These are phyloP conservation scores for Fusarium torreyae DNA, from an alignment of 2,329 filamentous ascomycete genomes.

Conservation along the genomic window DNA sequence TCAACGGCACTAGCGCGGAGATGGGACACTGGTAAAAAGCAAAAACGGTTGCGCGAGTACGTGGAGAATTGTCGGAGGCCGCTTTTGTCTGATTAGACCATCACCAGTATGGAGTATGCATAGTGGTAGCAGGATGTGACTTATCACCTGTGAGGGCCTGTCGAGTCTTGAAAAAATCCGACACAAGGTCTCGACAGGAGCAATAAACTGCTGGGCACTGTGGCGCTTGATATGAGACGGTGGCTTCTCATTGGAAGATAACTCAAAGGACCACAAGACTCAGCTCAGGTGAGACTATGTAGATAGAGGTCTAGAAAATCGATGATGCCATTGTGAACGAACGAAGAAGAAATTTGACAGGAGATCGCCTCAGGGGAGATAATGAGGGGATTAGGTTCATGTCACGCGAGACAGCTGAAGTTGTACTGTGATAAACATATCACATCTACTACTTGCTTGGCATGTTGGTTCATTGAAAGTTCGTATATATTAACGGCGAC, in stretches of 20 bases:
- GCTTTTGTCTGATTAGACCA: constrained; percentile 48
- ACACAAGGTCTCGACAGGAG: constrained; percentile 25
- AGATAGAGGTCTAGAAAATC: constrained; percentile 29
- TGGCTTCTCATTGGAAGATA: constrained; percentile 18
- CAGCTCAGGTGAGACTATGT: constrained; percentile 37
- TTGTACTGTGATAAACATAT: constrained; percentile 9
- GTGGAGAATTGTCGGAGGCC: constrained; percentile 30
- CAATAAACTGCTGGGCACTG: constrained; percentile 5
- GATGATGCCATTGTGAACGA: constrained; percentile 35
- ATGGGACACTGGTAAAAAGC: constrained; percentile 35
- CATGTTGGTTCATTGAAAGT: constrained; percentile 5
- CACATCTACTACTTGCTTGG: constrained; percentile 17
- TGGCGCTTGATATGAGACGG: constrained; percentile 40
- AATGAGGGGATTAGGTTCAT: constrained; percentile 9
- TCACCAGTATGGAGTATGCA: constrained; percentile 14
- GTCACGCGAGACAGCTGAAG: constrained; percentile 17
- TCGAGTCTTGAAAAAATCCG: constrained; percentile 21
- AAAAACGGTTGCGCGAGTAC: constrained; percentile 26
- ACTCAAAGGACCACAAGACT: constrained; percentile 6
- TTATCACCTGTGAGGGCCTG: constrained; percentile 33
- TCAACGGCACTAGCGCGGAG: constrained; percentile 31
- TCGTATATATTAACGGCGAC: constrained; percentile 5
- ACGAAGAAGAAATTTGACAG: constrained; percentile 23
- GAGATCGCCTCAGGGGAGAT: constrained; percentile 13
- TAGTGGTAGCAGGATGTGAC: constrained; percentile 39